These are phyloP conservation scores for Hanseniaspora valbyensis DNA, from an alignment of 805 yeast genomes.

Conservation along the genomic window DNA sequence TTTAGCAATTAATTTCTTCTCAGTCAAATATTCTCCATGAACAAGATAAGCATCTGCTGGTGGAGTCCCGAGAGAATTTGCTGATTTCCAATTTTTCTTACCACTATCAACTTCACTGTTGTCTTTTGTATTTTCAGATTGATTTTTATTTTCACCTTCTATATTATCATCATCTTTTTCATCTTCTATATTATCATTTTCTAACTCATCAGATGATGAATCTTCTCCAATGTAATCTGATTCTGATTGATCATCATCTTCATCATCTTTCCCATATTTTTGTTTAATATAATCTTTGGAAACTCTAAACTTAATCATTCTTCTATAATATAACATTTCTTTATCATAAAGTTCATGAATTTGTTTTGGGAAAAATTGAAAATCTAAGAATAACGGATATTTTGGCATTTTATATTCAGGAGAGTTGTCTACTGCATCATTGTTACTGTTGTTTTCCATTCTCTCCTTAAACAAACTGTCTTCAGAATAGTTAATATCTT, in stretches of 20 bases:
- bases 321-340: constrained; percentile 56
- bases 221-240: constrained; percentile 18
- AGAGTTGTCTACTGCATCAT: constrained; percentile 16
- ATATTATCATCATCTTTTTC: constrained; percentile 16
- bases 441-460: constrained; percentile 18
- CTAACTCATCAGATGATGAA: background rate
- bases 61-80: no score
- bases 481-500: constrained; percentile 66
- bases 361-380: constrained; percentile 56
- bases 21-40: no score
- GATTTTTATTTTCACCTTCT: constrained; percentile 16
- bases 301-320: constrained; percentile 47
- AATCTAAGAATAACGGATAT: constrained; percentile 52
- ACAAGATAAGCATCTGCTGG: no score
- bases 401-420: constrained; percentile 45
- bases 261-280: constrained; percentile 34
- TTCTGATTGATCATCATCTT: constrained; percentile 19
- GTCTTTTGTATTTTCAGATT: constrained; percentile 16
- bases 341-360: constrained; percentile 44
- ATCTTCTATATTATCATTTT: constrained; percentile 18
- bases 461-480: constrained; percentile 65
- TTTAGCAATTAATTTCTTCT: no score
- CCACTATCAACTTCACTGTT: no score
- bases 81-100: no score
- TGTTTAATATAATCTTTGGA: constrained; percentile 51